These are phyloP conservation scores for Chaetomium globosum DNA, from an alignment of 2,329 filamentous ascomycete genomes.

Conservation along the genomic window DNA sequence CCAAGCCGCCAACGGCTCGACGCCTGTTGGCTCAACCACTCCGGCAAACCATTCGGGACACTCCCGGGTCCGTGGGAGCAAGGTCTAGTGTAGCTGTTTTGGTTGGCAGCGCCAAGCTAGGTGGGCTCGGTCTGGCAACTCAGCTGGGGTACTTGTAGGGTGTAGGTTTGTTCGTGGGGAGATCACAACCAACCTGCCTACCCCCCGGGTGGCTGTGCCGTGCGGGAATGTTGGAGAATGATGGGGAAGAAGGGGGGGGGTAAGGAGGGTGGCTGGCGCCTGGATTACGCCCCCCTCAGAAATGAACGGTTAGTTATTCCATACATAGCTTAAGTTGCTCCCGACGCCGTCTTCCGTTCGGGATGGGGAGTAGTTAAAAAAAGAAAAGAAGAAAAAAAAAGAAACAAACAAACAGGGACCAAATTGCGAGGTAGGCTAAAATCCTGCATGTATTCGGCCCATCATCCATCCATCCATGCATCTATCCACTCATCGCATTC, in stretches of 20 bases:
- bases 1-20: background rate
- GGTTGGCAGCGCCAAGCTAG: background rate
- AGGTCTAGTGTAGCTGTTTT: background rate
- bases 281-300: background rate
- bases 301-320: background rate
- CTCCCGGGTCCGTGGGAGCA: constrained; percentile 1
- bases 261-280: background rate
- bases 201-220: background rate
- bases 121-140: too few relatives aligned
- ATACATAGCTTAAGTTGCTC: background rate
- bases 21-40: background rate
- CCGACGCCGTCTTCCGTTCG: too few relatives aligned
- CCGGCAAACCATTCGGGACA: background rate
- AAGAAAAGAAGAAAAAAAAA: background rate
- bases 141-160: too few relatives aligned
- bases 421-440: constrained; percentile 6
- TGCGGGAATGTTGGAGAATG: background rate
- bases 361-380: background rate
- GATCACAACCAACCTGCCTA: background rate
- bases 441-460: background rate
- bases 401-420: background rate
- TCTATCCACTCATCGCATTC: background rate
- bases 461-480: background rate
- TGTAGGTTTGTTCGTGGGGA: background rate
- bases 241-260: background rate